Percentiles rank a stretch among this genome's conserved stretches.
These are phyloP conservation scores for Pseudohyphozyma bogoriensis DNA, from an alignment of 768 basidiomycete species.

Conservation along the genomic window DNA sequence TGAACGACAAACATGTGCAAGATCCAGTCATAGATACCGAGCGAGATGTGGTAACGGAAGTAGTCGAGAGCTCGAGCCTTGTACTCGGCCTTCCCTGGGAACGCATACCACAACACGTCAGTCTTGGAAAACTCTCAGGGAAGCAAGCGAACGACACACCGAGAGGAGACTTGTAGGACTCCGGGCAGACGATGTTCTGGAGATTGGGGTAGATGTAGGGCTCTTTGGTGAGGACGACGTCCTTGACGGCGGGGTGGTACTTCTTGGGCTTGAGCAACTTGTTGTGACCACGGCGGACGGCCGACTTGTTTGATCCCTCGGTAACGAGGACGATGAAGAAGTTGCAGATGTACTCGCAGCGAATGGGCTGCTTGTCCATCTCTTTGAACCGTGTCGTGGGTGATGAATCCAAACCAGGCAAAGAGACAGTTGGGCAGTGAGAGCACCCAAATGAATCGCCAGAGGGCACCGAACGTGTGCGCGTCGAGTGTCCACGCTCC, in stretches of 20 bases:
- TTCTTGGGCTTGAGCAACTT: constrained; percentile 36
- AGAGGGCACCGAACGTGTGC: constrained; percentile 34
- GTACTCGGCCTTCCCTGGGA: constrained; percentile 35
- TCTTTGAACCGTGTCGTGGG: constrained; percentile 32
- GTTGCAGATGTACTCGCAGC: constrained; percentile 36
- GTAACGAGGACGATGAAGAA: constrained; percentile 38
- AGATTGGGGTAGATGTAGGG: constrained; percentile 36
- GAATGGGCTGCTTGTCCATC: constrained; percentile 34
- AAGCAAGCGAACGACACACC: constrained; percentile 1
- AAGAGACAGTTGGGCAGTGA: constrained; percentile 35
- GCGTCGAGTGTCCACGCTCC: constrained; percentile 32
- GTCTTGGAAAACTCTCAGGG: background rate
- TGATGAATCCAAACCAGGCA: constrained; percentile 35
- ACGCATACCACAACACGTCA: too few relatives aligned
- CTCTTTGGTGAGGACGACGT: constrained; percentile 34
- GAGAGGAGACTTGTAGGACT: constrained; percentile 35
- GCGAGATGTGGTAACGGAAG: constrained; percentile 36
- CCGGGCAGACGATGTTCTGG: constrained; percentile 37
- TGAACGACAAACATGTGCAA: constrained; percentile 29
- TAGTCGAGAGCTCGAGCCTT: constrained; percentile 38
- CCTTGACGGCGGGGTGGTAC: constrained; percentile 36
- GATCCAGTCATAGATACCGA: constrained; percentile 36
- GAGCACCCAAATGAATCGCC: constrained; percentile 36
- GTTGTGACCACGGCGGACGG: constrained; percentile 36
- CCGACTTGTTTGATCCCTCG: constrained; percentile 36